These are phyloP conservation scores for Cyclostephanos invisitatus DNA, from an alignment of 108 stramenopile genomes.

Conservation along the genomic window DNA sequence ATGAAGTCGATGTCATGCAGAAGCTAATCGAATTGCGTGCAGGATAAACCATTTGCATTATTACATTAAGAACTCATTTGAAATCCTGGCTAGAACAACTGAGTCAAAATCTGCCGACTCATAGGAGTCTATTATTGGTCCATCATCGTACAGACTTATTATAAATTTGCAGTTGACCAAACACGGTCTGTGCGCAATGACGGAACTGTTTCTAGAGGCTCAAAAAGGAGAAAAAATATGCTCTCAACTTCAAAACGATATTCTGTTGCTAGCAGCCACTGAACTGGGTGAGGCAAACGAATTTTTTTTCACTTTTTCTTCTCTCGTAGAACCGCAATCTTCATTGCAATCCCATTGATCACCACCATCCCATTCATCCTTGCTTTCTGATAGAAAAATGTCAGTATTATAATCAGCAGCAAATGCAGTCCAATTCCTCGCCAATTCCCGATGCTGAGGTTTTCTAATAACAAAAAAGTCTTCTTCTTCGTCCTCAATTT, in stretches of 20 bases:
- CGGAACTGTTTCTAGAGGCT: too few relatives aligned
- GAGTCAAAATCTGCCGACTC: too few relatives aligned
- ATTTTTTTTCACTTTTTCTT: background rate
- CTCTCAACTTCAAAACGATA: too few relatives aligned
- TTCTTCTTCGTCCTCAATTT: slow-evolving; percentile 15
- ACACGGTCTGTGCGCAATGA: too few relatives aligned
- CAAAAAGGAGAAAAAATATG: too few relatives aligned
- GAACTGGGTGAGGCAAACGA: slow-evolving; percentile 5
- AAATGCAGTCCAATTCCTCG: slow-evolving; percentile 34
- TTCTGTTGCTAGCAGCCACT: background rate
- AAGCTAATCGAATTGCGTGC: background rate
- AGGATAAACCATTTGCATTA: background rate
- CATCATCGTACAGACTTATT: too few relatives aligned
- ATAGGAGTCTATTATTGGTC: too few relatives aligned
- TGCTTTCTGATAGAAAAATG: slow-evolving; percentile 2
- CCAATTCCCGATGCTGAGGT: slow-evolving; percentile 2
- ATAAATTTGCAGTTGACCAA: too few relatives aligned
- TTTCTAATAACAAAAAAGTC: slow-evolving; percentile 35
- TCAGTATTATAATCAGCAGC: slow-evolving; percentile 21
- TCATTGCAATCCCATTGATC: slow-evolving; percentile 11
- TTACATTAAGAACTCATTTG: too few relatives aligned
- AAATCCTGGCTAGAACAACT: too few relatives aligned
- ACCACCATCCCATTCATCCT: slow-evolving; percentile 28
- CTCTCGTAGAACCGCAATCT: background rate
- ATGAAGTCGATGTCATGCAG: slow-evolving; percentile 7